Conservation (phyloP, 257 asterid genomes). For the Avicennia marina region DNA sequence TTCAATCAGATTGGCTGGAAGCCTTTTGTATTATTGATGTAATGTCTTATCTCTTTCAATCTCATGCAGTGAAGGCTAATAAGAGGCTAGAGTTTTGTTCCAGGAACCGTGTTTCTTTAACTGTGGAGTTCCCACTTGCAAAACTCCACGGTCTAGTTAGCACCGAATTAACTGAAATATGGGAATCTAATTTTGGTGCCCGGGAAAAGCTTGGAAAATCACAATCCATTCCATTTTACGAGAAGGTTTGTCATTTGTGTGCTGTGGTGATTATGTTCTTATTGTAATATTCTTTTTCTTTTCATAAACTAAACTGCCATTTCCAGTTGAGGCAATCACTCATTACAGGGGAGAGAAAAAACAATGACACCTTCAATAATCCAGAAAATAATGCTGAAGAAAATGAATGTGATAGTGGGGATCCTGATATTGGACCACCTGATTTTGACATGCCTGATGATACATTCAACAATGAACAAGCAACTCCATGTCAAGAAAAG, state of each 20-base stretch:
- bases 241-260: slow-evolving; percentile 46
- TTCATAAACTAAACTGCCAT: slow-evolving; percentile 19
- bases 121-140: slow-evolving; percentile 74
- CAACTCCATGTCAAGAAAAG: slow-evolving; percentile 41
- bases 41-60: slow-evolving; percentile 19
- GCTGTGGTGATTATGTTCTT: slow-evolving; percentile 19
- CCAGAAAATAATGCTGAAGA: slow-evolving; percentile 33
- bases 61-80: slow-evolving; percentile 59
- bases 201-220: slow-evolving; percentile 28
- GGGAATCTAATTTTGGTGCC: slow-evolving; percentile 55
- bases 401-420: slow-evolving; percentile 58
- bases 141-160: slow-evolving; percentile 56
- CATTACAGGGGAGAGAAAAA: slow-evolving; percentile 30
- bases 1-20: slow-evolving; percentile 13
- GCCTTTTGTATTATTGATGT: slow-evolving; percentile 3
- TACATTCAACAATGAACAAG: slow-evolving; percentile 26
- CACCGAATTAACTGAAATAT: slow-evolving; percentile 50
- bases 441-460: slow-evolving; percentile 59
- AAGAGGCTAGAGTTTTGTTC: slow-evolving; percentile 34
- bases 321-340: slow-evolving; percentile 88
- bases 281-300: slow-evolving; percentile 8
- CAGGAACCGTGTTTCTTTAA: slow-evolving; percentile 32
- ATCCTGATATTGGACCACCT: slow-evolving; percentile 49
- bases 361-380: slow-evolving; percentile 28
- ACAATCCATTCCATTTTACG: slow-evolving; percentile 51